phyloP scores from a whole-genome alignment of 192 early-diverging fungal genomes.

The Rhizophagus prolifer region DNA sequence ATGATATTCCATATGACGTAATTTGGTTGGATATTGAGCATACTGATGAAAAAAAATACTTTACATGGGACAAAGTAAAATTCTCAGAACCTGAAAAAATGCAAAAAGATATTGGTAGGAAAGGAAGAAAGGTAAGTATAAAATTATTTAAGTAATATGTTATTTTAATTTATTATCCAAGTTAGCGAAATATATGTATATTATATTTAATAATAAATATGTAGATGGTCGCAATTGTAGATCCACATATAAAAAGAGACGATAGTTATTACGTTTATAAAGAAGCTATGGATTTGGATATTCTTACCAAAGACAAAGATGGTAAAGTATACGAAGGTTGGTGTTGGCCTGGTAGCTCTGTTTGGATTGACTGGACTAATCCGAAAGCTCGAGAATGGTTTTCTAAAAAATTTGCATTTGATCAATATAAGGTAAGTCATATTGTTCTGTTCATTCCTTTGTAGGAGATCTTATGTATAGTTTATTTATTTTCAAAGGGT shows the following conservation, averaged over 20 bases:
- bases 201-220: constrained; percentile 7
- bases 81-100: constrained; percentile 86
- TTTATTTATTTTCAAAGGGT: constrained; percentile 38
- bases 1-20: constrained; percentile 96
- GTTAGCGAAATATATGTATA: background rate
- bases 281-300: constrained; percentile 68
- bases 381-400: constrained; percentile 78
- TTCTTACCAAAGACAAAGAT: constrained; percentile 79
- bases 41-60: constrained; percentile 97
- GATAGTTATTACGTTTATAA: constrained; percentile 72
- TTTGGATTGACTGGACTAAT: constrained; percentile 92
- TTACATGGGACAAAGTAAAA: constrained; percentile 93
- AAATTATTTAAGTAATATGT: background rate
- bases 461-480: background rate
- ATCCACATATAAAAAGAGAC: constrained; percentile 95
- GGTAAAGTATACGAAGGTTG: constrained; percentile 85
- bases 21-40: constrained; percentile 99
- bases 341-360: constrained; percentile 97
- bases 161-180: background rate
- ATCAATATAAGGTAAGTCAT: constrained; percentile 57
- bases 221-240: constrained; percentile 92
- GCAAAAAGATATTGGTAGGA: constrained; percentile 71
- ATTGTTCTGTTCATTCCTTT: background rate
- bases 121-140: constrained; percentile 69
- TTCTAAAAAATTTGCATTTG: constrained; percentile 71